These are phyloP conservation scores for Brassica balearica DNA, from an alignment of 441 rosid species.

Conservation along the genomic window DNA sequence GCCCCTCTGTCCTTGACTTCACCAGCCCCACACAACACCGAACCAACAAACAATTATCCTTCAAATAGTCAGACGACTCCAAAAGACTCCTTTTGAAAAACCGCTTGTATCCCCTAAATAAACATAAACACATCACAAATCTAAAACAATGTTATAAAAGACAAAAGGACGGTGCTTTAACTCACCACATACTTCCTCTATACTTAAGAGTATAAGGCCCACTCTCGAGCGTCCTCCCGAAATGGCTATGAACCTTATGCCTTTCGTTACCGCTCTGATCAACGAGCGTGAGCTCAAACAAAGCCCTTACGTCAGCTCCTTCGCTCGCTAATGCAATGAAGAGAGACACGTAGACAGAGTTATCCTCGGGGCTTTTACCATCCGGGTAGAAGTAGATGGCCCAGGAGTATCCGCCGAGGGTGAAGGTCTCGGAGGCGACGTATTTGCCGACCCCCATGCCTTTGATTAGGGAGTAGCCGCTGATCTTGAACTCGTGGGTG, in stretches of 20 bases:
- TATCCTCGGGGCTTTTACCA: constrained; percentile 76
- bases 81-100: background rate
- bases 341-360: constrained; percentile 65
- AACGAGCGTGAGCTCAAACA: background rate
- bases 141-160: background rate
- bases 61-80: background rate
- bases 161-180: background rate
- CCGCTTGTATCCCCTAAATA: background rate
- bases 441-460: constrained; percentile 75
- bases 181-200: constrained; percentile 84
- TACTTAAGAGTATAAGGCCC: constrained; percentile 77
- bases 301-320: constrained; percentile 36
- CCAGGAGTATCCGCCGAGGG: constrained; percentile 75
- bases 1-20: constrained; percentile 90
- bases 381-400: constrained; percentile 78
- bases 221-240: background rate
- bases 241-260: constrained; percentile 2
- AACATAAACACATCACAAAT: background rate
- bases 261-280: background rate
- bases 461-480: constrained; percentile 67
- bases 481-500: constrained; percentile 74
- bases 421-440: constrained; percentile 66
- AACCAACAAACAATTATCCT: background rate
- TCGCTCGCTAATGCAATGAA: constrained; percentile 80
- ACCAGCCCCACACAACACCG: constrained; percentile 48